A percentile compares a stretch with the other conserved stretches of the same genome.
phyloP scores from a whole-genome alignment of 2,329 filamentous ascomycete species.

The Fusarium devonianum region DNA sequence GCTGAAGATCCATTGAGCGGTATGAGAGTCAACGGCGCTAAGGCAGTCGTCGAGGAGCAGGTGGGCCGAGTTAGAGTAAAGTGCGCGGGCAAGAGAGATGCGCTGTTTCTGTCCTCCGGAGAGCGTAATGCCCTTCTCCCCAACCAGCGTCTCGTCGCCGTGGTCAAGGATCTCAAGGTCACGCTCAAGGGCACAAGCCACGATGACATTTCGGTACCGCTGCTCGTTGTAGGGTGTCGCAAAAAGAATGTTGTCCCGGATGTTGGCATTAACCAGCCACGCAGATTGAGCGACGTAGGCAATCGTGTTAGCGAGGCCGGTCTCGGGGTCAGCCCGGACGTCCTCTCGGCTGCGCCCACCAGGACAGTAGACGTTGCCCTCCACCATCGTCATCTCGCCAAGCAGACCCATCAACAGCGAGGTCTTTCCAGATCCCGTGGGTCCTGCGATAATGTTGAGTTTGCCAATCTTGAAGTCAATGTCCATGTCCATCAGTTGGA shows the following conservation, averaged over 20 bases:
- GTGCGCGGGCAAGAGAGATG: conserved; percentile 92
- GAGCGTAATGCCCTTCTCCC: conserved; percentile 95
- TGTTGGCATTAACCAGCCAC: conserved; percentile 95
- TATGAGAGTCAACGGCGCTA: conserved; percentile 96
- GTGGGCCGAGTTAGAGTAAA: conserved; percentile 95
- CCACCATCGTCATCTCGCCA: conserved; percentile 90
- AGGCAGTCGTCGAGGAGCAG: conserved; percentile 93
- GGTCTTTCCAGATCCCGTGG: conserved; percentile 94
- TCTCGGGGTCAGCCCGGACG: conserved; percentile 79
- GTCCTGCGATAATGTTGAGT: conserved; percentile 90
- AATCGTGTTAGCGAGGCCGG: conserved; percentile 86
- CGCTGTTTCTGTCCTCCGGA: conserved; percentile 98
- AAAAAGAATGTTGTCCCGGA: conserved; percentile 96
- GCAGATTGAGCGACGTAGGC: conserved; percentile 97
- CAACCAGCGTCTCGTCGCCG: conserved; percentile 92
- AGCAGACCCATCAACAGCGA: conserved; percentile 94
- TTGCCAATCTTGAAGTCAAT: conserved; percentile 84
- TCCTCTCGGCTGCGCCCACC: conserved; percentile 87
- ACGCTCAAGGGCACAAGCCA: conserved; percentile 88
- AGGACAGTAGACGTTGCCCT: conserved; percentile 83
- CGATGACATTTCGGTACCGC: conserved; percentile 86
- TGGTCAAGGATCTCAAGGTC: conserved; percentile 92
- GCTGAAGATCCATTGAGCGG: conserved; percentile 96
- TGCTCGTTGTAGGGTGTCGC: conserved; percentile 80
- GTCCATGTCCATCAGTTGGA: conserved; percentile 83